Conservation (phyloP, 1,284 basidiomycete species). For the Leucoagaricus sp. region DNA sequence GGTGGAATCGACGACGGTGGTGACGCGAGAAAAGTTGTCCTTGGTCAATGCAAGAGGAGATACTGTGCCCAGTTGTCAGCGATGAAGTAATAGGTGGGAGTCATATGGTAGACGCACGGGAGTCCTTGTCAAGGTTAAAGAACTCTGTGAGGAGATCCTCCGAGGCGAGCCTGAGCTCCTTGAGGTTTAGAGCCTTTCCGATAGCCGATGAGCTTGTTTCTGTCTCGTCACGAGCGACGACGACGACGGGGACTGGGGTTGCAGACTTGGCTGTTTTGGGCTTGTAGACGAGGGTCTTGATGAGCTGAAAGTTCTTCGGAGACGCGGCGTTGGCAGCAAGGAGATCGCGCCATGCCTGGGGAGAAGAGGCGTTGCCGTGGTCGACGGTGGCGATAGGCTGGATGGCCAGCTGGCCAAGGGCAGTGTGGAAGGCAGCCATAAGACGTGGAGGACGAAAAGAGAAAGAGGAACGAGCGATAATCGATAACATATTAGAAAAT, state of each 20-base stretch:
- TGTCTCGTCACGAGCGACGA: constrained; percentile 83
- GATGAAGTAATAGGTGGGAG: constrained; percentile 1
- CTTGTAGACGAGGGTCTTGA: constrained; percentile 88
- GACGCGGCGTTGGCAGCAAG: constrained; percentile 48
- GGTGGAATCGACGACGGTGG: constrained; percentile 78
- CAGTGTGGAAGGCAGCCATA: constrained; percentile 37
- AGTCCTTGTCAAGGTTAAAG: constrained; percentile 85
- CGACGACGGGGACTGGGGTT: constrained; percentile 82
- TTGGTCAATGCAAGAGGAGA: constrained; percentile 76
- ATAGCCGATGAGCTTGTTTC: constrained; percentile 78
- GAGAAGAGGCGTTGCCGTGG: constrained; percentile 62
- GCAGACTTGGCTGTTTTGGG: constrained; percentile 91
- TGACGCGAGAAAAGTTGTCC: constrained; percentile 74
- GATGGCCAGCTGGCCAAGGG: constrained; percentile 56
- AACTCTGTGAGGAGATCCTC: constrained; percentile 89
- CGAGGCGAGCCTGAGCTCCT: constrained; percentile 87
- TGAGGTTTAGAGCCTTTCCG: constrained; percentile 83
- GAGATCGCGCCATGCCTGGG: constrained; percentile 68
- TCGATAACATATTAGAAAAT: constrained; percentile 10
- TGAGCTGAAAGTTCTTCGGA: constrained; percentile 65
- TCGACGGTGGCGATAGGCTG: constrained; percentile 48
- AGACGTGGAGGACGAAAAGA: constrained; percentile 19
- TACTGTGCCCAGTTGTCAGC: constrained; percentile 47
- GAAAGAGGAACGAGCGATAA: constrained; percentile 11
- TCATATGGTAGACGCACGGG: constrained; percentile 53